Base-by-base conservation (phyloP, 1,284 basidiomycete genomes). In the Thelephora terrestris region DNA sequence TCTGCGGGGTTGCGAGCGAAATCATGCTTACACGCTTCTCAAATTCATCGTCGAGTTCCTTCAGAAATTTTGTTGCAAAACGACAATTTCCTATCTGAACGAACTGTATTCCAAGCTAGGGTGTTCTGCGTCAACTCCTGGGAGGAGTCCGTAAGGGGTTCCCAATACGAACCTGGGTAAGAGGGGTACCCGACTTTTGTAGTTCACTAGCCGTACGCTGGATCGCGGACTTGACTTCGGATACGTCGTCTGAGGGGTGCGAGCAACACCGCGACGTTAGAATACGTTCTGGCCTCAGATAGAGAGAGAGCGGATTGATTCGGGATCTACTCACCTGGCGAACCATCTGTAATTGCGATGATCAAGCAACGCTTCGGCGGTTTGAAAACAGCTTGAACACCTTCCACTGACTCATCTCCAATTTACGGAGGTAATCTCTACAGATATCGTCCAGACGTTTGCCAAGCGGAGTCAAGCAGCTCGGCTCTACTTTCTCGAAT, bases 321-420 rank as follows among this genome's bases (percentile, higher is more conserved):
- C n/a, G n/a, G n/a, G n/a, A 18, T 32, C 43, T 24, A 58, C 75
- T 51, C 53, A 79, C 78, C 74, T 2, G 78, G 70, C 17, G 62
- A 68, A 12, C 81, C 81, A 53, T 84, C 81, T 0, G 81, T 83
- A 45, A 84, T 68, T 21, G 83, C 61, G 23, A 84, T 72, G 49
- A 71, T 74, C 55, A 81, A 81, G 25, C 79, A 59, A 0, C 78
- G 78, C 56, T 79, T 82, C 5, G 75, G 63, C 9, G 55, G 52
- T 45, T 63, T 58, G 47, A 69, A 46, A 0, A 61, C 58, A 3
- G 50, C 51, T 2, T 45, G 32, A 35, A 68, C 64, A 4, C 64
- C 67, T 14, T 48, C 58, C n/a, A 57, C 58, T 23, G 61, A 0
- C 69, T 68, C 3, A 49, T 40, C 50, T 79, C 73, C 3, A 78